Percentiles rank a stretch among this genome's conserved stretches.
Evolutionary conservation across 176 grass and related monocot genomes (phyloP).

Genomic region (Cenchrus americanus): DNA sequence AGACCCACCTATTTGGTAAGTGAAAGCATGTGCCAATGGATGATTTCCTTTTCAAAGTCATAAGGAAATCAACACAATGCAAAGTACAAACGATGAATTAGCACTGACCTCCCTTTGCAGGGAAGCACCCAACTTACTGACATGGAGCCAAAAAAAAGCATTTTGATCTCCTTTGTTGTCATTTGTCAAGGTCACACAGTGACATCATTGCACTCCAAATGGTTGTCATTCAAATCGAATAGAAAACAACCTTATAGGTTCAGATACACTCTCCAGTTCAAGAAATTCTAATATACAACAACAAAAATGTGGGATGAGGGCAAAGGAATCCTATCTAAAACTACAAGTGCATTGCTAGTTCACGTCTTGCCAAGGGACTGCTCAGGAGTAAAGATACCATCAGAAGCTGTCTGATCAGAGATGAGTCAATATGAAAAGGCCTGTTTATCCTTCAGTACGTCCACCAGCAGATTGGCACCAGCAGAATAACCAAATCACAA

Average conservation of each 20-base stretch:
- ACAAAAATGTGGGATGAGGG: background rate
- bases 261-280: constrained; percentile 23
- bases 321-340: constrained; percentile 1
- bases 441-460: background rate
- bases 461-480: background rate
- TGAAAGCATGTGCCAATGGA: background rate
- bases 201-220: background rate
- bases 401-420: background rate
- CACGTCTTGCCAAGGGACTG: background rate
- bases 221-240: constrained; percentile 29
- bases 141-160: background rate
- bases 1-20: background rate
- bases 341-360: background rate
- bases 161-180: background rate
- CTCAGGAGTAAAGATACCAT: background rate
- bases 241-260: background rate
- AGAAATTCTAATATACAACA: constrained; percentile 33
- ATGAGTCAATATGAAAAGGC: constrained; percentile 1
- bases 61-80: too few species aligned
- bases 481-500: constrained; percentile 10
- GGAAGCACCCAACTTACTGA: background rate
- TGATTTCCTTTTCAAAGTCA: background rate
- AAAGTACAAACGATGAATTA: background rate
- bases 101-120: background rate
- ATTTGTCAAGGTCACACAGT: background rate